Evolutionary conservation across 2,329 filamentous ascomycete genomes (phyloP).

Genomic region (Knufia fluminis): DNA sequence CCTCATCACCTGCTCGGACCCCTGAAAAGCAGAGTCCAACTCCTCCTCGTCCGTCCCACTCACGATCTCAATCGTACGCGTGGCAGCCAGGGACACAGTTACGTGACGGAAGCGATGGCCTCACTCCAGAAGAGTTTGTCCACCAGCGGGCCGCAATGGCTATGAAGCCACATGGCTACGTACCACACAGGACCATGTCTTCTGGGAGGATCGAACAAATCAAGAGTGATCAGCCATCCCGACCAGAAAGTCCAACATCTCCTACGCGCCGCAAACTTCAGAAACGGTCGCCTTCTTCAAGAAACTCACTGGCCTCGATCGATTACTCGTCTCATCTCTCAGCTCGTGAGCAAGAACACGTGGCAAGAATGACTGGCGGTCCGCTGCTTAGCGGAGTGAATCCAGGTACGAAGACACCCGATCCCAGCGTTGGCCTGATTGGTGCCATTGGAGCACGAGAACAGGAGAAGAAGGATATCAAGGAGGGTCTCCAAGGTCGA

Average conservation of each 20-base stretch:
- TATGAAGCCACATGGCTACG: conserved; percentile 35
- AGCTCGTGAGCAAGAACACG: conserved; percentile 77
- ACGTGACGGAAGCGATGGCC: conserved; percentile 42
- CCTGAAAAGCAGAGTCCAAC: conserved; percentile 5
- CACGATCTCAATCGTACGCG: conserved; percentile 47
- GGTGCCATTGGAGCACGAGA: conserved; percentile 73
- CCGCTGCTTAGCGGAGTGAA: conserved; percentile 60
- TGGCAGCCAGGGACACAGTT: conserved; percentile 65
- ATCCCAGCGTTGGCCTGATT: conserved; percentile 54
- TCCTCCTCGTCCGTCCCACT: conserved; percentile 11
- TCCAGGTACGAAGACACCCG: conserved; percentile 41
- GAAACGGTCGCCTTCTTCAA: conserved; percentile 29
- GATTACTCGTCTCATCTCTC: conserved; percentile 57
- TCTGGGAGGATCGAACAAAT: conserved; percentile 16
- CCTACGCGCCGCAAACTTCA: conserved; percentile 15
- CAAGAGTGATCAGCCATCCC: neutral
- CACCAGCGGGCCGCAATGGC: conserved; percentile 59
- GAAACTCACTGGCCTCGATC: conserved; percentile 20
- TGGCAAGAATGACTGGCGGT: conserved; percentile 71
- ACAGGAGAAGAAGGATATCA: conserved; percentile 63
- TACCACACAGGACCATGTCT: conserved; percentile 32
- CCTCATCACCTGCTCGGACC: conserved; percentile 12
- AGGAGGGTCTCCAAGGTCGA: conserved; percentile 58
- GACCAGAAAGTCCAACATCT: conserved; percentile 9
- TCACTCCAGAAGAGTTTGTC: conserved; percentile 76